Conservation (phyloP, 2,329 filamentous ascomycete genomes). For the Allantophomopsis lycopodina region DNA sequence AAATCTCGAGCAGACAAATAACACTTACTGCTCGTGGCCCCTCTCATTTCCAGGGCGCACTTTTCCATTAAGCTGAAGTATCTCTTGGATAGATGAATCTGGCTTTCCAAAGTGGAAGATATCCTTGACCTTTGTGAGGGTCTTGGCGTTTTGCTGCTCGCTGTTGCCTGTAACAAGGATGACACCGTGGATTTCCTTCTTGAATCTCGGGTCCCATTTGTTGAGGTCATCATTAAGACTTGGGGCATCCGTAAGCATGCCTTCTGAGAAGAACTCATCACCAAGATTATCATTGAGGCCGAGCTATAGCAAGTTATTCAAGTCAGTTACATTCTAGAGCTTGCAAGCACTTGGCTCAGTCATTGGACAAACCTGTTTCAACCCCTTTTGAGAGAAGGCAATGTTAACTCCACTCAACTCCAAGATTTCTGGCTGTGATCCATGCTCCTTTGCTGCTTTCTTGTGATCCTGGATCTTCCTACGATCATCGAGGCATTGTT, state of each 20-base stretch:
- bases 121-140: conserved; percentile 15
- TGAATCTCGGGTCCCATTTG: conserved; percentile 18
- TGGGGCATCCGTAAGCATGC: conserved; percentile 19
- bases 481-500: background rate
- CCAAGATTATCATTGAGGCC: conserved; percentile 16
- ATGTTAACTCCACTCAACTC: conserved; percentile 7
- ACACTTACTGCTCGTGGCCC: conserved; percentile 23
- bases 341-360: background rate
- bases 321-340: background rate
- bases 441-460: background rate
- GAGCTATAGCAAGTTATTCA: conserved; percentile 6
- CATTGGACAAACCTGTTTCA: conserved; percentile 7
- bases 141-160: conserved; percentile 12
- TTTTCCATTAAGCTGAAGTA: conserved; percentile 18
- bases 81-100: conserved; percentile 15
- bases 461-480: background rate
- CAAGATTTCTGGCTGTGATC: background rate
- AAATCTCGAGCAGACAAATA: background rate
- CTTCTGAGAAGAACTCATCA: conserved; percentile 18
- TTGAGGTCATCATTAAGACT: conserved; percentile 16
- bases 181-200: conserved; percentile 21
- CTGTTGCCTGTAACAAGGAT: conserved; percentile 20
- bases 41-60: conserved; percentile 19
- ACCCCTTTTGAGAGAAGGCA: conserved; percentile 13
- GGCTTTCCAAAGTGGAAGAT: conserved; percentile 10